A percentile compares a stretch with the other conserved stretches of the same genome.
Conservation (phyloP, 1,284 basidiomycete genomes). For the Stygiomarasmius scandens region DNA sequence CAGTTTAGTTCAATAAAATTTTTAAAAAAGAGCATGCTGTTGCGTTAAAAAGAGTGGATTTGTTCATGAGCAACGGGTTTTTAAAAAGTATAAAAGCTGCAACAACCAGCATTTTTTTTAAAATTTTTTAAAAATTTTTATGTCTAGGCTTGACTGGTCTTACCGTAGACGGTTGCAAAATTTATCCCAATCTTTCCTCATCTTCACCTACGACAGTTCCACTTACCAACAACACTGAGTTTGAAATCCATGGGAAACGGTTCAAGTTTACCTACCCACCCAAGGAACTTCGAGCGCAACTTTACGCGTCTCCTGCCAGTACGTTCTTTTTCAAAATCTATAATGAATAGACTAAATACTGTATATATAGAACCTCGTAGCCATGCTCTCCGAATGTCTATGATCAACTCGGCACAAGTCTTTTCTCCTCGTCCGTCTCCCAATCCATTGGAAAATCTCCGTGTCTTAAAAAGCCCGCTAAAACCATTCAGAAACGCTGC, state of each 20-base stretch:
- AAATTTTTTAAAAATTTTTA: too few relatives aligned
- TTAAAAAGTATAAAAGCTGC: too few relatives aligned
- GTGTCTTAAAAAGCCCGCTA: slow-evolving; percentile 60
- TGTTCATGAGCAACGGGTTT: too few relatives aligned
- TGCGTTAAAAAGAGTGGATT: too few relatives aligned
- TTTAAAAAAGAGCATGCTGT: too few relatives aligned
- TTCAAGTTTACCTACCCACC: slow-evolving; percentile 73
- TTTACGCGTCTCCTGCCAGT: slow-evolving; percentile 56
- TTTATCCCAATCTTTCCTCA: slow-evolving; percentile 52
- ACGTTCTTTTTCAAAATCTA: slow-evolving; percentile 22
- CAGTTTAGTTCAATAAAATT: too few relatives aligned
- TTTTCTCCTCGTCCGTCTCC: slow-evolving; percentile 65
- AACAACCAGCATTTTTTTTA: too few relatives aligned
- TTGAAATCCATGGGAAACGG: slow-evolving; percentile 67
- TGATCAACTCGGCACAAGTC: slow-evolving; percentile 74
- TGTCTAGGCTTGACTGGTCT: slow-evolving; percentile 58
- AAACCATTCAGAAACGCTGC: slow-evolving; percentile 39
- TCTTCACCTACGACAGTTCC: too few relatives aligned
- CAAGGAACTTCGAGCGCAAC: slow-evolving; percentile 56
- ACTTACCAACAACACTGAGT: slow-evolving; percentile 63
- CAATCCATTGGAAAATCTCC: slow-evolving; percentile 63
- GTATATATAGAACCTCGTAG: slow-evolving; percentile 36
- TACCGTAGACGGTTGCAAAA: slow-evolving; percentile 59
- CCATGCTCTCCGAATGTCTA: slow-evolving; percentile 64
- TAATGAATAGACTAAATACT: slow-evolving; percentile 9